Evolutionary conservation across 192 early-diverging fungal genomes (phyloP), one percentile per base, ranked within the genome.

Genomic region (Globomyces pollinis-pini): DNA sequence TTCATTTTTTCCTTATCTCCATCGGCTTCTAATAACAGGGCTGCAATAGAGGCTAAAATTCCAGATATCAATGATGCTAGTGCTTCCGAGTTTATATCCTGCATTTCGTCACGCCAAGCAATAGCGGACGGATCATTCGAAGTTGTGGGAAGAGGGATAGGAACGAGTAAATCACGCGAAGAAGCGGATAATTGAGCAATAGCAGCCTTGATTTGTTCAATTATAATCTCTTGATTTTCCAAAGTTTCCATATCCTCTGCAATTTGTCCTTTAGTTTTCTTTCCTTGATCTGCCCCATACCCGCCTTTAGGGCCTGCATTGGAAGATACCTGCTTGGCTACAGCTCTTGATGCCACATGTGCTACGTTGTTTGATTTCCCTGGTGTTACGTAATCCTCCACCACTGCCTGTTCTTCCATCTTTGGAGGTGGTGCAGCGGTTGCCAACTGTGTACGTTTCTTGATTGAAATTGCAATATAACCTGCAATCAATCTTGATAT

Each of bases 401-500:
- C 56, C 1, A 69, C 65, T 3, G 73, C 73, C 26, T 72, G 70
- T 51, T 78, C 77, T 59, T 84, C 81, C 34, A 68, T 63, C 44
- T 75, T 73, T 23, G 75, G 72, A 1, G 81, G 71, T 26, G 80
- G 74, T 34, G 53, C 16, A 18, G 33, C 20, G 3, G 16, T 18
- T 16, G 53, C n/a, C 8, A 55, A 6, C 16, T n/a, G 32, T 23
- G 75, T 79, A 30, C 72, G 63, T 55, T 75, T 75, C 55, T 83
- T 84, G 38, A 84, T 50, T 39, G 80, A 77, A 36, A 84, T 84
- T 57, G 83, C 81, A 70, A 84, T 83, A 60, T 84, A 84, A 3
- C 81, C 81, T 3, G 70, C 57, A 59, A 84, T 83, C 2, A 81
- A 67, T 39, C 72, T 71, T 8, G 80, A 80, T 15, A 84, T 83